Percentiles rank a stretch among this genome's conserved stretches.
phyloP scores from a whole-genome alignment of 768 basidiomycete species.

The Imleria badia region DNA sequence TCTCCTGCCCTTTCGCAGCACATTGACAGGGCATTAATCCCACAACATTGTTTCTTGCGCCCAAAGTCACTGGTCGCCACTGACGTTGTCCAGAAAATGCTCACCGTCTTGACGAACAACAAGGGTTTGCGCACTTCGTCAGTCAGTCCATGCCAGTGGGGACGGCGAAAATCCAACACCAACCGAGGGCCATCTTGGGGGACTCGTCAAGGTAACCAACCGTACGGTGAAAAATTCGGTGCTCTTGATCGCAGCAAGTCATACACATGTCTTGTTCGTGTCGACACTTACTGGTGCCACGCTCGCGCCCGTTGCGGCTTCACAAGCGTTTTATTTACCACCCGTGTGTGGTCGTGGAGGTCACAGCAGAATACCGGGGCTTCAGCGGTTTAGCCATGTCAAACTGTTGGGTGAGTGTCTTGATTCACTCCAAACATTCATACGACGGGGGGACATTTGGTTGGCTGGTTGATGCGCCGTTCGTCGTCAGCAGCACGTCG shows the following conservation, averaged over 20 bases:
- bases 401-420: constrained; percentile 30
- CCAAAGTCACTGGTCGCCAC: background rate
- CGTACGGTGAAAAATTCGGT: constrained; percentile 29
- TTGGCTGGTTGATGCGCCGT: constrained; percentile 2
- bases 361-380: constrained; percentile 1
- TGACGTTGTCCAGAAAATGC: background rate
- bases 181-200: constrained; percentile 4
- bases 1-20: background rate
- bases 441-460: constrained; percentile 22
- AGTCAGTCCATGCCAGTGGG: background rate
- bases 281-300: constrained; percentile 24
- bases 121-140: background rate
- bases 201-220: constrained; percentile 10
- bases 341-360: background rate
- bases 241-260: constrained; percentile 22
- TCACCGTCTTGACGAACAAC: constrained; percentile 12
- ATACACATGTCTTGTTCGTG: constrained; percentile 19
- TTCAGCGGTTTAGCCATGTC: constrained; percentile 7
- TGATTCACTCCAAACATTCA: constrained; percentile 30
- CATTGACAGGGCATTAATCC: background rate
- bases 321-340: constrained; percentile 15
- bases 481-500: background rate
- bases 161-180: constrained; percentile 6
- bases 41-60: constrained; percentile 6
- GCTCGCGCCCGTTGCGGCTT: constrained; percentile 17